Base-by-base conservation (phyloP, 208 protist genomes). In the Crithidia bombi region DNA sequence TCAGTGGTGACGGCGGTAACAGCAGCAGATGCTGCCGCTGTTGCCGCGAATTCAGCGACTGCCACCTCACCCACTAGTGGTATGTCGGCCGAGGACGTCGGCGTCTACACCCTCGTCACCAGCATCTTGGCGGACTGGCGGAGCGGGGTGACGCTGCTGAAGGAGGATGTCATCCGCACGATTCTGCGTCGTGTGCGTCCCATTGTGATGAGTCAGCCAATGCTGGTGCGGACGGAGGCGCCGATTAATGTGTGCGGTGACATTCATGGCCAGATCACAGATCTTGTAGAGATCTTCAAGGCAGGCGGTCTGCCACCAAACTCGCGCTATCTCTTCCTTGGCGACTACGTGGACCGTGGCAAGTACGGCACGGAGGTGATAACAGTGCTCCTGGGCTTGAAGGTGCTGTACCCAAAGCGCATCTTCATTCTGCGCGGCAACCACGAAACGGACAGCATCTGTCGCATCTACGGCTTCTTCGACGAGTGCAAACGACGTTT, bases 391-490 rank as follows among this genome's bases (percentile, higher is more conserved):
- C 85, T 98, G 33, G 88, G 91, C 0, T 90, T 98, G 67, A 99
- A 99, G 75, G 86, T 98, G 64, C 84, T 98, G 47, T 99, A 96
- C 70, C 98, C 97, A 21, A 85, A 98, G 49, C 97, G 97, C 69
- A 98, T 99, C 58, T 99, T 98, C 78, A 81, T 99, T 15, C 84
- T 99, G n/a, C 85, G 99, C 38, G 99, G 99, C 19, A 99, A 99
- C 78, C 98, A 99, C 83, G 98, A 99, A 78, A 99, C 96, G 64
- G 93, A 97, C 14, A 96, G 86, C n/a, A 99, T 99, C 72, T 99
- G 99, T 79, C 79, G 98, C 56, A 98, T 99, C 52, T 99, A 99
- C 82, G 99, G 99, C 57, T 99, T 99, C 82, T 99, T 99, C 59
- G 96, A 99, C 54, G 99, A 99, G 82, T 98, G 93, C 71, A 68